Evolutionary conservation across 768 basidiomycete genomes (phyloP).

Genomic region (Hygrocybe coccinea): DNA sequence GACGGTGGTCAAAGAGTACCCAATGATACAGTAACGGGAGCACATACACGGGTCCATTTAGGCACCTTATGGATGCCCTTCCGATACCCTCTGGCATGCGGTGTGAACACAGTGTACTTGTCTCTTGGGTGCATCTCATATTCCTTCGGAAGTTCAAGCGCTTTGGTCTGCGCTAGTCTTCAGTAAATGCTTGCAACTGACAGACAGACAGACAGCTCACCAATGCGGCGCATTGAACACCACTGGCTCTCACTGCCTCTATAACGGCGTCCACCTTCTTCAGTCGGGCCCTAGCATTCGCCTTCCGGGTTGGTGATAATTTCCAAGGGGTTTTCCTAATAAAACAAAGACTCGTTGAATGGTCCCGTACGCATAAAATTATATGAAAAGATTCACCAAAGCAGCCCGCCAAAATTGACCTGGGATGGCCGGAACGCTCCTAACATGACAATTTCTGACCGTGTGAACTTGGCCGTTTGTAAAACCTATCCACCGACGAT

Average conservation of each 20-base stretch:
- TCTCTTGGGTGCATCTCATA: slow-evolving; percentile 88
- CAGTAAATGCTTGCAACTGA: not conserved
- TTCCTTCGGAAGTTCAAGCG: slow-evolving; percentile 85
- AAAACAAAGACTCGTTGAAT: not conserved
- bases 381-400: slow-evolving; percentile 62
- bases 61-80: slow-evolving; percentile 97
- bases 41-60: slow-evolving; percentile 88
- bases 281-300: slow-evolving; percentile 81
- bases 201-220: slow-evolving; percentile 26
- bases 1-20: slow-evolving; percentile 4
- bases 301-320: slow-evolving; percentile 85
- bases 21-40: not conserved
- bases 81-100: slow-evolving; percentile 67
- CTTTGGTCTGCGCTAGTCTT: slow-evolving; percentile 46
- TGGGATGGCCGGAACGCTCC: slow-evolving; percentile 76
- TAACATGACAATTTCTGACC: slow-evolving; percentile 51
- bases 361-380: not conserved
- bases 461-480: not conserved
- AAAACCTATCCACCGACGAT: slow-evolving; percentile 22
- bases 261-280: slow-evolving; percentile 94
- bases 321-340: slow-evolving; percentile 93
- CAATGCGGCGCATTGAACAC: slow-evolving; percentile 69
- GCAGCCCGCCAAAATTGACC: slow-evolving; percentile 67
- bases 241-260: slow-evolving; percentile 76
- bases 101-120: slow-evolving; percentile 90